Percentiles rank a stretch among this genome's conserved stretches.
phyloP scores from a whole-genome alignment of 176 grass and related monocot genomes.

The Oryza brachyantha region DNA sequence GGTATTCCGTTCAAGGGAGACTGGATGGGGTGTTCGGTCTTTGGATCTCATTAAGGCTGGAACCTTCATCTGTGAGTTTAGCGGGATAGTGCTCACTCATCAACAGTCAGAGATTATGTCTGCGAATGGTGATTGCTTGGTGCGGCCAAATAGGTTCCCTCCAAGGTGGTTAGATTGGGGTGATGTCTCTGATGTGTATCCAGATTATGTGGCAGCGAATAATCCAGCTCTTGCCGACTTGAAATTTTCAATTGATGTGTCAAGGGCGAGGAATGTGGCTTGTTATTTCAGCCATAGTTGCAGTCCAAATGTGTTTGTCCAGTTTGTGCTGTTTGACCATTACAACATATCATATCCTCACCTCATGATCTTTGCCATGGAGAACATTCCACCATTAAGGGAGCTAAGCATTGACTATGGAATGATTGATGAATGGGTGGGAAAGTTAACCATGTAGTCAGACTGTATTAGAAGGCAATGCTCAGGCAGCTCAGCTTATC shows the following conservation, averaged over 20 bases:
- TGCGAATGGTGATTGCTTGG: conserved; percentile 68
- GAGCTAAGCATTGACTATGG: conserved; percentile 99
- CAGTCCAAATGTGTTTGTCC: conserved; percentile 92
- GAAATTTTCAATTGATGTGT: conserved; percentile 89
- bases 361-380: conserved; percentile 92
- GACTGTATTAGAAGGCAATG: conserved; percentile 30
- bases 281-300: conserved; percentile 99
- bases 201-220: conserved; percentile 62
- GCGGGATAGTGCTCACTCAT: conserved; percentile 78
- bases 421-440: conserved; percentile 75
- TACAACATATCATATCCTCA: conserved; percentile 80
- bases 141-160: conserved; percentile 78
- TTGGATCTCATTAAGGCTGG: conserved; percentile 94
- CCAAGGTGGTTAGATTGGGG: conserved; percentile 93
- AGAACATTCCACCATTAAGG: conserved; percentile 96
- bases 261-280: conserved; percentile 87
- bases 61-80: conserved; percentile 89
- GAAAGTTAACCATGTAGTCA: conserved; percentile 69
- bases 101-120: conserved; percentile 66
- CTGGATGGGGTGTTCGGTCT: conserved; percentile 93
- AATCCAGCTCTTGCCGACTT: conserved; percentile 50
- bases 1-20: conserved; percentile 89
- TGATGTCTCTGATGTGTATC: conserved; percentile 84
- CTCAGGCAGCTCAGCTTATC: conserved; percentile 22
- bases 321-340: conserved; percentile 92